Base-by-base conservation (phyloP, 2,329 filamentous ascomycete genomes). In the Monosporascus sp. region DNA sequence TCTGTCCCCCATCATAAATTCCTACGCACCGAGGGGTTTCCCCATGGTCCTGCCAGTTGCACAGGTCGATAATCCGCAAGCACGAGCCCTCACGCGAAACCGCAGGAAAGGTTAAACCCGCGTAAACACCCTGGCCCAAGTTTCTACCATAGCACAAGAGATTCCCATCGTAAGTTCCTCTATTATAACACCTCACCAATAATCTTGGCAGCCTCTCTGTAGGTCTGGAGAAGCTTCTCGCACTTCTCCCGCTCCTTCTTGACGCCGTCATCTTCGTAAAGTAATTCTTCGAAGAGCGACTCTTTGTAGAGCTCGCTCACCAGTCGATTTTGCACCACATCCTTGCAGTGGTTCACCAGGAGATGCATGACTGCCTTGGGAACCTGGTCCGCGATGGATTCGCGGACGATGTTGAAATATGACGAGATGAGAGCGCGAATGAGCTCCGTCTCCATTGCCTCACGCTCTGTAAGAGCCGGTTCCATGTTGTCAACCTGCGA, bases 341-440 rank as follows among this genome's bases (percentile, higher is more conserved):
- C 94, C 72, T 97, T 97, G 75, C 90, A 96, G 77, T 97, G 90
- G 73, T 99, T 99, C 68, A 99, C 94, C 37, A 99, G 82, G 47
- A 99, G 83, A 70, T 99, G 94, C 94, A 99, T 99, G 63, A 99
- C 88, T 5, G 94, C 94, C 76, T 99, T 99, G 61, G 94, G 94
- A 11, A 99, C 94, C 74, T 97, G 93, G 69, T 99, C 94, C 45
- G 93, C 93, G 64, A 97, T 96, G n/a, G 91, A 93, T 74, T 99
- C 94, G 58, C 94, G 89, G 47, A 99, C 94, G 66, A 99, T 99
- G 71, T 96, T 96, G 79, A 99, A 99, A 78, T 99, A 99, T 1
- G 92, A 97, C 35, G 90, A 96, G 70, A 99, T 99, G 53, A 99
- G 83, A 47, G 92, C 89, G 47, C 93, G 88, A 69, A 99, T 99